Evolutionary conservation across 2,329 filamentous ascomycete genomes (phyloP).

Genomic region (Aspergillus sp.): DNA sequence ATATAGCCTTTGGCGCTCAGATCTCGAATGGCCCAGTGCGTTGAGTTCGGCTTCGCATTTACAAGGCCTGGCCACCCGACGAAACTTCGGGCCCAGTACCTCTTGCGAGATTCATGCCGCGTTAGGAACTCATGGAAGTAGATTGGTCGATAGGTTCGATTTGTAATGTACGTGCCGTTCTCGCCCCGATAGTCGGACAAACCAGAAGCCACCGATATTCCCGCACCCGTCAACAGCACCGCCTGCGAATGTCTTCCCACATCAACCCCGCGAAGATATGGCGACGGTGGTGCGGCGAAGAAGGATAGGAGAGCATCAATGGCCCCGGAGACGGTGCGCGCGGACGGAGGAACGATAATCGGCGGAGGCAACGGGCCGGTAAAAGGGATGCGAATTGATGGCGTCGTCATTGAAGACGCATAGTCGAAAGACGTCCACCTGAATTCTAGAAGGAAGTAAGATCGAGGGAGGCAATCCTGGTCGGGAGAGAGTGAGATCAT

Average conservation of each 20-base stretch:
- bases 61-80: conserved; percentile 84
- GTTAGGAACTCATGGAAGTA: conserved; percentile 87
- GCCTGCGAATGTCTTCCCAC: conserved; percentile 55
- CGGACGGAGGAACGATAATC: conserved; percentile 69
- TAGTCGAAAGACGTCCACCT: conserved; percentile 18
- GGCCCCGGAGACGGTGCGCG: conserved; percentile 69
- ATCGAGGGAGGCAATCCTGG: neutral
- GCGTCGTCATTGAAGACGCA: conserved; percentile 60
- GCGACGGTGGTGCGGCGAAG: conserved; percentile 61
- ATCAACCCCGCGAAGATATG: conserved; percentile 45
- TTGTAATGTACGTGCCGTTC: conserved; percentile 89
- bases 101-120: conserved; percentile 79
- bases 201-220: conserved; percentile 89
- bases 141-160: conserved; percentile 85
- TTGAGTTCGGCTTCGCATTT: conserved; percentile 74
- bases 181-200: conserved; percentile 88
- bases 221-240: conserved; percentile 75
- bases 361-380: conserved; percentile 78
- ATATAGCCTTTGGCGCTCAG: conserved; percentile 72
- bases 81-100: conserved; percentile 96
- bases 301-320: conserved; percentile 76
- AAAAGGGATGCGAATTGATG: conserved; percentile 85
- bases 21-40: conserved; percentile 73
- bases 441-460: neutral
- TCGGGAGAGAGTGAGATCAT: neutral